These are phyloP conservation scores for Inonotus hispidus DNA, from an alignment of 1,284 basidiomycete genomes.

Conservation along the genomic window DNA sequence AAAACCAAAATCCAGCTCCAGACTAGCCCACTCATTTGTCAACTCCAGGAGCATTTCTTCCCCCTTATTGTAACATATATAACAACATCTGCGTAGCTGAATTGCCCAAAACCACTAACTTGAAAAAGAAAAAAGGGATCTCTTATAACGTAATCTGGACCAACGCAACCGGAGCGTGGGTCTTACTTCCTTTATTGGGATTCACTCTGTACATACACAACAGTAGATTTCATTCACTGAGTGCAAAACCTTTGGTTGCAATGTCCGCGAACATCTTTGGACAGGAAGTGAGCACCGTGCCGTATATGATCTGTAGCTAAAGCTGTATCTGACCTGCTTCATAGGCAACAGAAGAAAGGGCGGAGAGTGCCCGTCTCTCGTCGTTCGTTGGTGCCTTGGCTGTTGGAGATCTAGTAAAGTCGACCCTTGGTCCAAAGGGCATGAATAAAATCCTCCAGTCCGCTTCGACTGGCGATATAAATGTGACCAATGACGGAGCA, in stretches of 20 bases:
- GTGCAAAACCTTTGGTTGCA: not conserved
- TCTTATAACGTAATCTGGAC: no score
- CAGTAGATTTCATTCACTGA: no score
- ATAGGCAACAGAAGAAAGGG: constrained; percentile 94
- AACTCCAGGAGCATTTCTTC: not conserved
- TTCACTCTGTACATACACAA: no score
- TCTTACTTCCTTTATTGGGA: no score
- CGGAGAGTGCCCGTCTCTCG: constrained; percentile 97
- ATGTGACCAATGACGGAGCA: constrained; percentile 98
- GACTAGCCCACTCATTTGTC: not conserved
- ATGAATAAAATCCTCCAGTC: constrained; percentile 98
- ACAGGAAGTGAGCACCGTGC: constrained; percentile 32
- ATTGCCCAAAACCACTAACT: no score
- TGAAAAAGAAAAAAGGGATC: no score
- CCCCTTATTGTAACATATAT: no score
- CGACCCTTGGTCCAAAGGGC: constrained; percentile 95
- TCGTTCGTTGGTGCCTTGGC: constrained; percentile 98
- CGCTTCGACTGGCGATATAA: constrained; percentile 86
- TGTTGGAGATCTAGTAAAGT: constrained; percentile 96
- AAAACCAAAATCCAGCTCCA: not conserved
- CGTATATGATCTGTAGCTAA: not conserved
- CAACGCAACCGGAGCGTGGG: no score
- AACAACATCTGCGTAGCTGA: no score
- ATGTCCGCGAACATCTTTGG: constrained; percentile 46
- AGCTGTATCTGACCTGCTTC: constrained; percentile 3